A percentile compares a stretch with the other conserved stretches of the same genome.
phyloP scores from a whole-genome alignment of 2,329 filamentous ascomycete species.

The Fusarium xylarioides region DNA sequence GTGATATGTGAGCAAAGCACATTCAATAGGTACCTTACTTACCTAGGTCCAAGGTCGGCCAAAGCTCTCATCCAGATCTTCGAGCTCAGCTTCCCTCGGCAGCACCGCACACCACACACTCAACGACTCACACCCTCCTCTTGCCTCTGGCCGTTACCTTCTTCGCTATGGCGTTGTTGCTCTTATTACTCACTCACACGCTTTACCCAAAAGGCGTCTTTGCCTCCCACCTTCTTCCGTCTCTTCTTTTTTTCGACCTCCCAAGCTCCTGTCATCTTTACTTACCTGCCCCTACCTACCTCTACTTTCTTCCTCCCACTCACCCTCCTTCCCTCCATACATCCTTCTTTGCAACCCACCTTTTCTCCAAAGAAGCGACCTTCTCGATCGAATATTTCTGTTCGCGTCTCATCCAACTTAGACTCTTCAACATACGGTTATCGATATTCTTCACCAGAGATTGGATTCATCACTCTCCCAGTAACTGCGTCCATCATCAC shows the following conservation, averaged over 20 bases:
- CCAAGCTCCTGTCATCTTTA: slow-evolving; percentile 33
- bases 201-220: slow-evolving; percentile 42
- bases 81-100: slow-evolving; percentile 35
- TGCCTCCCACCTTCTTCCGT: slow-evolving; percentile 43
- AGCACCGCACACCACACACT: slow-evolving; percentile 39
- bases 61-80: slow-evolving; percentile 27
- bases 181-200: slow-evolving; percentile 40
- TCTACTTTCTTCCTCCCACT: slow-evolving; percentile 24
- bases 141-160: slow-evolving; percentile 31
- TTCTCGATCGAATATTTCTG: slow-evolving; percentile 16
- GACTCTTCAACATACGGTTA: slow-evolving; percentile 4
- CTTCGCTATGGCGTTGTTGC: slow-evolving; percentile 31
- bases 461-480: slow-evolving; percentile 11
- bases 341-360: slow-evolving; percentile 29
- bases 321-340: slow-evolving; percentile 21
- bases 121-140: slow-evolving; percentile 37
- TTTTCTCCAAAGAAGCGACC: slow-evolving; percentile 12
- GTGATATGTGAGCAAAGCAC: slow-evolving; percentile 18
- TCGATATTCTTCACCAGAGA: not conserved
- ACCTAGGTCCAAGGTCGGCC: slow-evolving; percentile 9
- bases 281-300: slow-evolving; percentile 24
- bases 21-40: not conserved
- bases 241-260: slow-evolving; percentile 33
- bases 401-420: slow-evolving; percentile 17
- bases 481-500: slow-evolving; percentile 7